Base-by-base conservation (phyloP, 257 asterid species). In the Lavandula angustifolia region DNA sequence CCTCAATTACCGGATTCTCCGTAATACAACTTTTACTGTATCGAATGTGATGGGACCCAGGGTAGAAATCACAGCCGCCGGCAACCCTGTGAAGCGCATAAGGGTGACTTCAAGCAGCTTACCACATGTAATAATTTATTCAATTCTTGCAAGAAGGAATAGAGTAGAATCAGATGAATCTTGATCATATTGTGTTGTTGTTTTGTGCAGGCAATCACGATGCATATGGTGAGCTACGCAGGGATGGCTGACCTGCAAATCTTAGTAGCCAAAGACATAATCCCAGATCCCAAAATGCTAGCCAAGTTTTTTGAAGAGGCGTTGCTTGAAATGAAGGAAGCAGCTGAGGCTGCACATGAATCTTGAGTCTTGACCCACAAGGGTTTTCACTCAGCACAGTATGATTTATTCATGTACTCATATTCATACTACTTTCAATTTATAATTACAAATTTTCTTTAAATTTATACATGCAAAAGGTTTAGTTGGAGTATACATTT, bases 151-250 rank as follows among this genome's bases (percentile, higher is more conserved):
- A n/a, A n/a, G n/a, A n/a, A n/a, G n/a, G n/a, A n/a, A n/a, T n/a
- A n/a, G 14, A 3, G 35, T 22, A 22, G 27, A 22, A 22, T 22
- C 27, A 2, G 27, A 22, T 22, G 27, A 7, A 8, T 37, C 5
- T n/a, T 11, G 9, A 4, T 53, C 14, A 3, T 1, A 6, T 31
- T 54, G 46, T 1, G 4, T 31, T 54, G 46, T 9, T 57, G 27
- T 29, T 0, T 27, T 42, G 17, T 57, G 80, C 80, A 92, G 97
- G 95, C 95, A 5, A 71, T 89, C 48, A 89, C 84, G 43, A 78
- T 92, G 95, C 95, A 92, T 48, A 85, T 92, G 98, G 63, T 89
- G 79, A 92, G 97, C 58, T 89, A 89, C 14, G 91, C 83, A 32
- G 95, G 88, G 18, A 50, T 65, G 38, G 95, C 94, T 0, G 94